Base-by-base conservation (phyloP, 129 eudicot genomes). In the Flaveria brownii region DNA sequence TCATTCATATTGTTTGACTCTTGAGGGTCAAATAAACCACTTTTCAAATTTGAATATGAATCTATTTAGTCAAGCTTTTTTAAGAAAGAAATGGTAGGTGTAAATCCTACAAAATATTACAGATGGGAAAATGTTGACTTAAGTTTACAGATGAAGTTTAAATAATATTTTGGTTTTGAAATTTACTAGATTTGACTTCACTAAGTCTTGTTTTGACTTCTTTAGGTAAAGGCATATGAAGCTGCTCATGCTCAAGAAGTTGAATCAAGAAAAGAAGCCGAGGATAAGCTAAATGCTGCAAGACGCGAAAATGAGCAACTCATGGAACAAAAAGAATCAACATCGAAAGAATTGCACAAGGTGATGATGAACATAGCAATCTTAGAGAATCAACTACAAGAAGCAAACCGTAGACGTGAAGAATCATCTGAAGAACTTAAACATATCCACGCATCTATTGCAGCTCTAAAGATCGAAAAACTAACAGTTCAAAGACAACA, bases 371-470 rank as follows among this genome's bases (percentile, higher is more conserved):
- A 86, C 85, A 88, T 92, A 71, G 89, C 87, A 11, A 65, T 92
- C 59, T 83, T 89, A 50, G 91, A 87, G 71, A 84, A 81, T 59
- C 91, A 85, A 67, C 81, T 83, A 46, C 87, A 78, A 51, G 93
- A 89, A 82, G 86, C 97, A 76, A 83, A 86, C 78, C 85, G 84
- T 46, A 87, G 88, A 68, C 77, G 81, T 39, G 85, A 86, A 76
- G 97, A 87, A 51, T 87, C 87, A 47, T 49, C 90, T 36, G 93
- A 80, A 84, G 97, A 92, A 72, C 69, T 89, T 42, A 82, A 79
- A 75, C 87, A 86, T 51, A 77, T 92, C 70, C 87, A 87, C 68
- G 72, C 87, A 49, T 85, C 96, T 12, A 75, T 85, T 41, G 71
- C 91, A 73, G 76, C 86, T 76, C 72, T 92, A 63, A 78, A 52